These are phyloP conservation scores for Ceratocystis lukuohia DNA, from an alignment of 2,329 filamentous ascomycete genomes.

Conservation along the genomic window DNA sequence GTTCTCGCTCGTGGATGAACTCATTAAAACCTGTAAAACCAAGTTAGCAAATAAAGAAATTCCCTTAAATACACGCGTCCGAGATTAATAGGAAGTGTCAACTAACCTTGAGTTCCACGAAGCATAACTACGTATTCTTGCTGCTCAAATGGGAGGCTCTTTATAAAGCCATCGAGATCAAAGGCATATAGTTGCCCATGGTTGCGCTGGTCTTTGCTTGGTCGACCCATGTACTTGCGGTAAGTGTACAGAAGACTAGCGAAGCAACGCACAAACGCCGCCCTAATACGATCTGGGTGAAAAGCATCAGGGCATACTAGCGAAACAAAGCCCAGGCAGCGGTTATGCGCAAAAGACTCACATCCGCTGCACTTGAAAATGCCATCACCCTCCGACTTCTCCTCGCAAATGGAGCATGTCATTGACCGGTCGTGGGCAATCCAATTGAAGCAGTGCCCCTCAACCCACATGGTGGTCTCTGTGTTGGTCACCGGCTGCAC, in stretches of 20 bases:
- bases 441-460: slow-evolving; percentile 69
- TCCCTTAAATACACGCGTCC: background rate
- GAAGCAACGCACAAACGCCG: slow-evolving; percentile 50
- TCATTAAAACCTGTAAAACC: slow-evolving; percentile 48
- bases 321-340: slow-evolving; percentile 48
- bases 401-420: slow-evolving; percentile 61
- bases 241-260: slow-evolving; percentile 56
- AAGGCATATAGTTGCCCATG: slow-evolving; percentile 49
- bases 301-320: slow-evolving; percentile 52
- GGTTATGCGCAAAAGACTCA: slow-evolving; percentile 40
- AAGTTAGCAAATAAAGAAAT: background rate
- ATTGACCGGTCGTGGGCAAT: slow-evolving; percentile 42
- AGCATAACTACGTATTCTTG: slow-evolving; percentile 52
- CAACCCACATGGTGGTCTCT: slow-evolving; percentile 68
- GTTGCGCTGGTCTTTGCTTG: slow-evolving; percentile 46
- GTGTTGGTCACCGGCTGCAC: slow-evolving; percentile 68
- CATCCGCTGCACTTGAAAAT: slow-evolving; percentile 63
- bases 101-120: slow-evolving; percentile 51
- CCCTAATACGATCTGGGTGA: slow-evolving; percentile 46
- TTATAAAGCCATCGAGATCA: slow-evolving; percentile 52
- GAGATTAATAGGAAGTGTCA: background rate
- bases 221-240: slow-evolving; percentile 47
- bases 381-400: slow-evolving; percentile 56
- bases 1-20: slow-evolving; percentile 72
- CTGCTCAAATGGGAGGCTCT: slow-evolving; percentile 50